phyloP scores from a whole-genome alignment of 1,284 basidiomycete species.

The Mycosarcoma mackinlayi region DNA sequence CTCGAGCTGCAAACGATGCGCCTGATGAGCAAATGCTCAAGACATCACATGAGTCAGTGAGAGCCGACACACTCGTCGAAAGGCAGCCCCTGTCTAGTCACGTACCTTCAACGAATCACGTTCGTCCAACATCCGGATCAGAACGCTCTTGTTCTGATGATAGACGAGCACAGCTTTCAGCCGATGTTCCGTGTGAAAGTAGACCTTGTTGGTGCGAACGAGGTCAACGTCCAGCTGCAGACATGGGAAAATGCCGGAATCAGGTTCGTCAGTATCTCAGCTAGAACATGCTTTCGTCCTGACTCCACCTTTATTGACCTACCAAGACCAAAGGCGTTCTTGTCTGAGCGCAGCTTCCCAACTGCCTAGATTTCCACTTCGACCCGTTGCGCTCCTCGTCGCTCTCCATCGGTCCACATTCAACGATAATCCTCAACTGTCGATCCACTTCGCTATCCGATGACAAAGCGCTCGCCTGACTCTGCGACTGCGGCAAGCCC shows the following conservation, averaged over 20 bases:
- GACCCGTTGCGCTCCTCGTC: background rate
- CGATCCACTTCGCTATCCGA: background rate
- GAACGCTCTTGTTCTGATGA: constrained; percentile 15
- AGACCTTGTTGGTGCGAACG: constrained; percentile 21
- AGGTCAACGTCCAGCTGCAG: constrained; percentile 29
- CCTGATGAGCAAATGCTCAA: background rate
- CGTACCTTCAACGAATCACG: constrained; percentile 13
- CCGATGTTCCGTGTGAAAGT: constrained; percentile 17
- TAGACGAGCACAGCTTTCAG: constrained; percentile 16
- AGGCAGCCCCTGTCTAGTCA: constrained; percentile 1
- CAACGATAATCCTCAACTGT: constrained; percentile 25
- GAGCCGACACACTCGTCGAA: background rate
- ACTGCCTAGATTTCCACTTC: background rate
- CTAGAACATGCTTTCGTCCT: too few species aligned
- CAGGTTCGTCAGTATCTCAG: background rate
- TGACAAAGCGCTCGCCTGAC: background rate
- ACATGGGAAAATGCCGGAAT: background rate
- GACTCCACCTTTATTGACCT: too few species aligned
- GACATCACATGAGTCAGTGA: background rate
- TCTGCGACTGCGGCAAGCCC: background rate
- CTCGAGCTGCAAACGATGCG: constrained; percentile 25
- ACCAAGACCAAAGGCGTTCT: constrained; percentile 17
- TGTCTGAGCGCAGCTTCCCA: constrained; percentile 11
- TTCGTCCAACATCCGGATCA: constrained; percentile 30
- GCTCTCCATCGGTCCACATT: constrained; percentile 9